phyloP scores from a whole-genome alignment of 805 yeast genomes.

The Sungouiozyma ichnusensis region DNA sequence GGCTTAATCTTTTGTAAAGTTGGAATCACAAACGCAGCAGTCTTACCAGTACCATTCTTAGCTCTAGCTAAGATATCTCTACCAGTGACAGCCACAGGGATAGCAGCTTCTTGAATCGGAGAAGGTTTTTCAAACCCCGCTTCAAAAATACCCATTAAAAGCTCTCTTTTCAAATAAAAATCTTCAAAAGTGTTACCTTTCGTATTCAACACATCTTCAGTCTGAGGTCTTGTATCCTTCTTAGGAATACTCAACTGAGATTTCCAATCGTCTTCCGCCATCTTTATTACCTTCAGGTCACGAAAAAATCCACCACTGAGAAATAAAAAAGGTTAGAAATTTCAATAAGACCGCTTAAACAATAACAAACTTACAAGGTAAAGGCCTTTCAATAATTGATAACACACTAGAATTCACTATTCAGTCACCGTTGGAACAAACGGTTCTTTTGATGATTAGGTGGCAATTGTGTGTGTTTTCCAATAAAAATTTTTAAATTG shows the following conservation, averaged over 20 bases:
- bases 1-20: slow-evolving; percentile 83
- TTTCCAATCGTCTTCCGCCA: slow-evolving; percentile 51
- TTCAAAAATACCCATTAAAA: slow-evolving; percentile 96
- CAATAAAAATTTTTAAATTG: too few species aligned
- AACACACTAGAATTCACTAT: too few species aligned
- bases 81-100: slow-evolving; percentile 91
- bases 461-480: too few species aligned
- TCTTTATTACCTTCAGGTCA: neutral
- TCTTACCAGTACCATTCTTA: slow-evolving; percentile 96
- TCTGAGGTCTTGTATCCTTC: slow-evolving; percentile 89
- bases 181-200: slow-evolving; percentile 89
- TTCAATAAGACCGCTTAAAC: neutral
- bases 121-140: slow-evolving; percentile 98
- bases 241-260: slow-evolving; percentile 59
- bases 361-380: neutral
- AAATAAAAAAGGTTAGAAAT: too few species aligned
- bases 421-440: too few species aligned
- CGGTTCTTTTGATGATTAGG: neutral
- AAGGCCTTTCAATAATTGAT: too few species aligned
- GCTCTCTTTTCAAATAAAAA: slow-evolving; percentile 81
- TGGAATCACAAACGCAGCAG: slow-evolving; percentile 95
- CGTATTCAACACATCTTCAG: slow-evolving; percentile 89
- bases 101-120: slow-evolving; percentile 95
- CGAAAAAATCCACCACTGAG: too few species aligned
- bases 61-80: slow-evolving; percentile 96